phyloP scores from a whole-genome alignment of 208 protist species.

The Novymonas esmeraldas region DNA sequence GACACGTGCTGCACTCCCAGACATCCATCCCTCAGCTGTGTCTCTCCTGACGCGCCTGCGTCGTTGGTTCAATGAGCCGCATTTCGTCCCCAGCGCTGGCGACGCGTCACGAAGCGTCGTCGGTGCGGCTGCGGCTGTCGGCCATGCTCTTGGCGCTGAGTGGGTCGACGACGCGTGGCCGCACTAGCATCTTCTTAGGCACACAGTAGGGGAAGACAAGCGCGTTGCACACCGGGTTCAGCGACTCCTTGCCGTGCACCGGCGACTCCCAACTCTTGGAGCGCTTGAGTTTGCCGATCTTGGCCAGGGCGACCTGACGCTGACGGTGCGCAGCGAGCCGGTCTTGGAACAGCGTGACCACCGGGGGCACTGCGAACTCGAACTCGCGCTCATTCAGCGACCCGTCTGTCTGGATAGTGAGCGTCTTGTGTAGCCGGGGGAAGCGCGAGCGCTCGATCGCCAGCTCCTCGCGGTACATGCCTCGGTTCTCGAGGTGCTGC shows the following conservation, averaged over 20 bases:
- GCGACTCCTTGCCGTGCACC: constrained; percentile 42
- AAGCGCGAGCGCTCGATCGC: constrained; percentile 86
- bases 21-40: no score
- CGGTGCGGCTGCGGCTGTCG: constrained; percentile 15
- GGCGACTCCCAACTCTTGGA: constrained; percentile 73
- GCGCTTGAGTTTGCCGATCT: constrained; percentile 79
- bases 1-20: background rate
- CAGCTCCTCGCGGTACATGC: constrained; percentile 91
- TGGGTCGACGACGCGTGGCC: constrained; percentile 60
- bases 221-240: constrained; percentile 81
- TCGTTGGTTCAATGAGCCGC: no score
- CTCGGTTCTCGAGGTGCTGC: constrained; percentile 90
- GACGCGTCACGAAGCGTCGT: constrained; percentile 1
- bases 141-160: constrained; percentile 54
- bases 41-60: no score
- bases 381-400: constrained; percentile 89
- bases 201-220: constrained; percentile 89
- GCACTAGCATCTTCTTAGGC: constrained; percentile 71
- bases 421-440: constrained; percentile 76
- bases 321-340: constrained; percentile 77
- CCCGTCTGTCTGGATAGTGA: constrained; percentile 87
- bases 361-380: constrained; percentile 85
- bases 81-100: no score
- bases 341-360: constrained; percentile 87
- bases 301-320: constrained; percentile 79